Conservation (phyloP, 345 rosid genomes). For the Microthlaspi erraticum region DNA sequence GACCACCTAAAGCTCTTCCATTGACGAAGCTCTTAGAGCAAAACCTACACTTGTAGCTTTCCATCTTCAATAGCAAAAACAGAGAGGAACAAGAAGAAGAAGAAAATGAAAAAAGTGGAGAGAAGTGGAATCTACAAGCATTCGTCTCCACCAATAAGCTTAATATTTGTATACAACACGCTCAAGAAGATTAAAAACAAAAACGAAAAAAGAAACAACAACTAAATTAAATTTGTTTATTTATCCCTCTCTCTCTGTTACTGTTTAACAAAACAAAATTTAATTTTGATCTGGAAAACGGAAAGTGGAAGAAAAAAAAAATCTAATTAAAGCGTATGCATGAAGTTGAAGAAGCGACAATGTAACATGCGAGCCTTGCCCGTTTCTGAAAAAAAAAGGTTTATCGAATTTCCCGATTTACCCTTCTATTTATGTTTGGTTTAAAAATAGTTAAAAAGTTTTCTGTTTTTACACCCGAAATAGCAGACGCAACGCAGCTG, state of each 20-base stretch:
- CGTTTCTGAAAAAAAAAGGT: conserved; percentile 59
- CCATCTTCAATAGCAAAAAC: conserved; percentile 48
- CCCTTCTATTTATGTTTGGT: conserved; percentile 43
- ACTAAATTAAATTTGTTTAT: conserved; percentile 41
- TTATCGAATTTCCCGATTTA: conserved; percentile 38
- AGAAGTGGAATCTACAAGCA: conserved; percentile 68
- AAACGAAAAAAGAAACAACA: background rate
- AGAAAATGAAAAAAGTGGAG: conserved; percentile 34
- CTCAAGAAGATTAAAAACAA: conserved; percentile 13
- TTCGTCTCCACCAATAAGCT: conserved; percentile 49
- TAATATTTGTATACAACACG: conserved; percentile 36
- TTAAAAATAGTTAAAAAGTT: conserved; percentile 16
- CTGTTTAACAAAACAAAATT: conserved; percentile 35
- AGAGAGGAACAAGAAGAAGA: conserved; percentile 17
- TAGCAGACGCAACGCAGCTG: conserved; percentile 17
- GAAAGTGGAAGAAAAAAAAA: conserved; percentile 46
- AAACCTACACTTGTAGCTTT: conserved; percentile 71
- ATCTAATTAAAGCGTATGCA: conserved; percentile 62
- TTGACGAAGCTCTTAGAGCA: conserved; percentile 71
- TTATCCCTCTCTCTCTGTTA: conserved; percentile 20
- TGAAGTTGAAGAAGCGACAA: conserved; percentile 62
- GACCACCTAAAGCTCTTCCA: conserved; percentile 83
- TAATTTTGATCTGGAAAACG: conserved; percentile 27
- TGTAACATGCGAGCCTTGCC: conserved; percentile 85
- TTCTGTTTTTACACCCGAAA: conserved; percentile 15